Base-by-base conservation (phyloP, 2,329 filamentous ascomycete species). In the Cladosporium colombiae region DNA sequence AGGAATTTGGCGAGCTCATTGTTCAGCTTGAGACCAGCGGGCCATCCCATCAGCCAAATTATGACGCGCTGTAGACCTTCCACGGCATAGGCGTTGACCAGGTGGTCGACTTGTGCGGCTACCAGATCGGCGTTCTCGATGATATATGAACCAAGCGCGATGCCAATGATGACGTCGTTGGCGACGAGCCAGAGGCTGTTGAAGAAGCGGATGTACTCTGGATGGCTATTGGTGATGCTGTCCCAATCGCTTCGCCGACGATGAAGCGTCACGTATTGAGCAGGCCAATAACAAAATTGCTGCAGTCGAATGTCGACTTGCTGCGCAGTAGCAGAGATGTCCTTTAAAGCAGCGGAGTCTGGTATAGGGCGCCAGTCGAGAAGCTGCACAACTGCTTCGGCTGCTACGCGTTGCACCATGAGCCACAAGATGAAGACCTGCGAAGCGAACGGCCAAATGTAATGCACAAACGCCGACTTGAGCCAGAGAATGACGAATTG, bases 231-330 rank as follows among this genome's bases (percentile, higher is more conserved):
- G 0, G 93, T 97, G 64, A 98, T 91, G 76, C 94, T 98, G 66
- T 93, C 91, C 94, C 95, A 98, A 72, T 96, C 92, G 68, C 89
- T 88, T 75, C 96, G 96, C 46, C 93, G 86, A 74, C 91, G 89
- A n/a, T 93, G 89, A 56, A 99, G 79, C 18, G 93, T 98, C 52
- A 94, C 85, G 75, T 98, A 97, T 77, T 99, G 94, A 79, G 96
- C 92, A 2, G 95, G 96, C 93, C 94, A 98, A 78, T 99, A 99
- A 79, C 94, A 98, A 75, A 98, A 98, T 76, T 99, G 95, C 76
- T 98, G 93, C 25, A 99, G 84, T 5, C 95, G 91, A 70, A 99
- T 97, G 78, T 99, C 95, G 40, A 99, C 89, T 78, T 99, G 95
- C 77, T 99, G 95, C 27, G 95, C 95, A 0, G 94, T 98, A 16